phyloP scores from a whole-genome alignment of 2,329 filamentous ascomycete genomes.

The Aurifilum marmelostoma region DNA sequence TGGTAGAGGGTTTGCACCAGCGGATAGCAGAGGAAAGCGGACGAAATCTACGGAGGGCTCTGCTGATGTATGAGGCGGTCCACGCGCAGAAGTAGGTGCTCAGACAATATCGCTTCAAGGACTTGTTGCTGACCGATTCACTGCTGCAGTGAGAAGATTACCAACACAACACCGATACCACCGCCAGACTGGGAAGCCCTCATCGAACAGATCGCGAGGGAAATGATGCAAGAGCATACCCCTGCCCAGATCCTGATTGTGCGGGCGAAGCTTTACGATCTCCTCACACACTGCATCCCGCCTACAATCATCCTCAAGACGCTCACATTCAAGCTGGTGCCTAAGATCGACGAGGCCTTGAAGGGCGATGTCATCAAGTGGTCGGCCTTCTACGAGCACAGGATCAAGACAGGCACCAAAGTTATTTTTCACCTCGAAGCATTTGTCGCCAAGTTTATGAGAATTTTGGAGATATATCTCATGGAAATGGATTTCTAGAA shows the following conservation, averaged over 20 bases:
- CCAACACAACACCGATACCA: constrained; percentile 84
- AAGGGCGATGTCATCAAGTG: constrained; percentile 94
- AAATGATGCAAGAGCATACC: constrained; percentile 93
- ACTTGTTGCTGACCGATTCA: constrained; percentile 18
- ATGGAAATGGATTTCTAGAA: constrained; percentile 79
- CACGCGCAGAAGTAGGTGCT: constrained; percentile 88
- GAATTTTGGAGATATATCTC: constrained; percentile 85
- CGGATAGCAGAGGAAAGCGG: constrained; percentile 90
- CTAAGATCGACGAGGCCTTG: constrained; percentile 82
- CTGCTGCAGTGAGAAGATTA: constrained; percentile 76
- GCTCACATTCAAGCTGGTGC: constrained; percentile 89
- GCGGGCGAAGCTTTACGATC: constrained; percentile 92
- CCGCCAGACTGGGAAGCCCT: constrained; percentile 97
- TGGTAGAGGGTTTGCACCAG: constrained; percentile 73
- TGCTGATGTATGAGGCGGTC: constrained; percentile 96
- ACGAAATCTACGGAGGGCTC: constrained; percentile 82
- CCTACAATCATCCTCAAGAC: constrained; percentile 93
- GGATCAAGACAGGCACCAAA: constrained; percentile 89
- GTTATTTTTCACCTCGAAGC: constrained; percentile 98
- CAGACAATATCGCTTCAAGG: background rate
- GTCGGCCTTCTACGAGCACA: constrained; percentile 96
- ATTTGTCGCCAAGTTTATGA: constrained; percentile 98
- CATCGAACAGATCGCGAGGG: constrained; percentile 84
- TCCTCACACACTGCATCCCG: constrained; percentile 96
- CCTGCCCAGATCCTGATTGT: constrained; percentile 86